Percentiles rank a stretch among this genome's conserved stretches.
These are phyloP conservation scores for Leccinum disarticulatum DNA, from an alignment of 768 basidiomycete genomes.

Conservation along the genomic window DNA sequence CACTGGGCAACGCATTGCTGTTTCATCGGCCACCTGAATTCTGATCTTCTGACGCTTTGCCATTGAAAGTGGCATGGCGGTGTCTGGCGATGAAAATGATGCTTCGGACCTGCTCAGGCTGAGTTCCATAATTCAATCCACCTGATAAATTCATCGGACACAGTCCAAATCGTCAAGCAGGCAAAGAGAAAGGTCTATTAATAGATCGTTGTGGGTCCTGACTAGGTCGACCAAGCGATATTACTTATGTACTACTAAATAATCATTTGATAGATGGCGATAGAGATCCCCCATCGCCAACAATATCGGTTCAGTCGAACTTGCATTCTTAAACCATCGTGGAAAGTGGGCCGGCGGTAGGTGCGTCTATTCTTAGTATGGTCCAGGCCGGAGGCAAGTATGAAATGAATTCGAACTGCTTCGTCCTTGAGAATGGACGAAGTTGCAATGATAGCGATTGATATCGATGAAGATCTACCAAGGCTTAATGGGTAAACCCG, in stretches of 20 bases:
- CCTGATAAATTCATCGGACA: background rate
- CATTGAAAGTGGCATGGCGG: background rate
- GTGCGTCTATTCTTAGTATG: background rate
- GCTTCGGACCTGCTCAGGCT: background rate
- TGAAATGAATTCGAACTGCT: background rate
- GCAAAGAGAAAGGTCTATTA: background rate
- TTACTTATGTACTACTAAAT: background rate
- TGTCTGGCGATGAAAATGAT: background rate
- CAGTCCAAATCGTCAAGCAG: background rate
- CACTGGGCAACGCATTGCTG: too few species aligned
- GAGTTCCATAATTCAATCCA: background rate
- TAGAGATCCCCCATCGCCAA: background rate
- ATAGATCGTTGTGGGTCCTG: background rate
- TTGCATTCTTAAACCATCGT: background rate
- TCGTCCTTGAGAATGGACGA: background rate
- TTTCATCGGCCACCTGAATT: background rate
- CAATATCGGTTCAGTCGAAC: background rate
- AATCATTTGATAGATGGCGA: background rate
- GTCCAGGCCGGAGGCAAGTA: background rate
- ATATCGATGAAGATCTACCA: background rate
- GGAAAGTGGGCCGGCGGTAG: background rate
- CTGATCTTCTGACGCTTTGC: background rate
- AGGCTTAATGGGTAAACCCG: background rate
- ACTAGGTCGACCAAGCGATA: background rate
- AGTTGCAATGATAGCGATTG: background rate